Base-by-base conservation (phyloP, 2,329 filamentous ascomycete genomes). In the Harringtonia lauricola region DNA sequence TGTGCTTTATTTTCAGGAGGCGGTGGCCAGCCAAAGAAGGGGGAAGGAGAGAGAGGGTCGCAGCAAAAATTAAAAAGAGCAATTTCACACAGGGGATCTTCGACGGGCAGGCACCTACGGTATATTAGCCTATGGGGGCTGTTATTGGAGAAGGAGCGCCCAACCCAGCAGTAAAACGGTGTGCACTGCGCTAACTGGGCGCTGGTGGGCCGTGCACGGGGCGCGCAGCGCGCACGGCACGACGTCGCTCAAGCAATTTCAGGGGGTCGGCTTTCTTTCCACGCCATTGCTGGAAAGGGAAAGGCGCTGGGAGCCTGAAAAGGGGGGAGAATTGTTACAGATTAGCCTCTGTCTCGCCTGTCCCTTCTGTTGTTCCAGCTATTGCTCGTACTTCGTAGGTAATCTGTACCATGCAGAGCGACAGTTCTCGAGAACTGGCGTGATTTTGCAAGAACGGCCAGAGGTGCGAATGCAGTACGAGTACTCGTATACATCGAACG, bases 1-100 rank as follows among this genome's bases (percentile, higher is more conserved):
- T 34, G n/a, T n/a, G 42, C 35, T 46, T 48, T 50, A 49, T 50
- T 52, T 49, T 49, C 43, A 50, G 49, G 49, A 51, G 50, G 49
- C 45, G 46, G 49, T 50, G 46, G 51, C 50, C 43, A 34, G 22
- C 29, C 30, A 17, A 18, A 43, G 37, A 42, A 41, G 24, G 38
- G 42, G 39, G 41, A 43, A 40, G 42, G 39, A 42, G 41, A 31
- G 39, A 42, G 41, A 31, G 43, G 40, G 35, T 35, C 39, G 41
- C 39, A 37, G 45, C 39, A 39, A 29, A 42, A n/a, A 37, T 37
- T 31, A 43, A 39, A 43, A 24, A 41, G 42, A 42, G 35, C 26
- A 45, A 45, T 45, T 49, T 45, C 46, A 28, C 30, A 22, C 28
- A 29, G 15, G 29, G 29, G 28, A 14, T 19, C 34, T 6, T 24